Percentiles rank a stretch among this genome's conserved stretches.
phyloP scores from a whole-genome alignment of 2,329 filamentous ascomycete species.

The Exophiala xenobiotica region DNA sequence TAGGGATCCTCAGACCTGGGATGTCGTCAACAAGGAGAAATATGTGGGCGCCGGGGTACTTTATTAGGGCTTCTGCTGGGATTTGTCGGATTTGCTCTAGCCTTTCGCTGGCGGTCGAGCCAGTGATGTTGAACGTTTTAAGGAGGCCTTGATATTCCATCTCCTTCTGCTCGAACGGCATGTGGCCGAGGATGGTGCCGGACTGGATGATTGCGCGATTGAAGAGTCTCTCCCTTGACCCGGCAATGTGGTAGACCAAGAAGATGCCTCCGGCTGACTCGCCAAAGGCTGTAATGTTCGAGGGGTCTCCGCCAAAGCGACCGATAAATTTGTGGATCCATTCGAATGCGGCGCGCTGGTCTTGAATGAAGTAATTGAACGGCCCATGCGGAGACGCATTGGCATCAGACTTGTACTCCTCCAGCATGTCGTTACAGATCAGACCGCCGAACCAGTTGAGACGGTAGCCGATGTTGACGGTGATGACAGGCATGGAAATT shows the following conservation, averaged over 20 bases:
- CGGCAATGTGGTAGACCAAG: constrained; percentile 18
- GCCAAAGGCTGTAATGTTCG: constrained; percentile 42
- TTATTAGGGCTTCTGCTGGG: constrained; percentile 6
- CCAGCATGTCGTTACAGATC: constrained; percentile 22
- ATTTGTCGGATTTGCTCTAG: constrained; percentile 37
- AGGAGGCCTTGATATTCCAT: constrained; percentile 45
- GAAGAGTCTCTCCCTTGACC: constrained; percentile 7
- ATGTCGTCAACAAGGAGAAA: constrained; percentile 8
- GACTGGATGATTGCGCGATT: constrained; percentile 17
- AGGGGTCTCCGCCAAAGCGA: constrained; percentile 43
- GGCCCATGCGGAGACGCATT: constrained; percentile 8
- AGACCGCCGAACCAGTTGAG: constrained; percentile 38
- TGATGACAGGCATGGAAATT: constrained; percentile 28
- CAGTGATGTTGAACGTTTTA: constrained; percentile 11
- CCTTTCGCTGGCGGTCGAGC: constrained; percentile 31
- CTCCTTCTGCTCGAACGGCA: constrained; percentile 36
- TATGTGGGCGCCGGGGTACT: constrained; percentile 11
- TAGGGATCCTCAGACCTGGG: constrained; percentile 2
- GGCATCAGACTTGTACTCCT: constrained; percentile 13
- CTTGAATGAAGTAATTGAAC: constrained; percentile 47
- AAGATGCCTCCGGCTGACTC: constrained; percentile 48
- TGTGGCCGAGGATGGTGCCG: constrained; percentile 6
- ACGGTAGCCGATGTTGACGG: constrained; percentile 35
- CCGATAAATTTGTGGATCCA: constrained; percentile 44
- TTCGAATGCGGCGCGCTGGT: constrained; percentile 39